phyloP scores from a whole-genome alignment of 2,329 filamentous ascomycete species.

The Hymenoscyphus occultus region DNA sequence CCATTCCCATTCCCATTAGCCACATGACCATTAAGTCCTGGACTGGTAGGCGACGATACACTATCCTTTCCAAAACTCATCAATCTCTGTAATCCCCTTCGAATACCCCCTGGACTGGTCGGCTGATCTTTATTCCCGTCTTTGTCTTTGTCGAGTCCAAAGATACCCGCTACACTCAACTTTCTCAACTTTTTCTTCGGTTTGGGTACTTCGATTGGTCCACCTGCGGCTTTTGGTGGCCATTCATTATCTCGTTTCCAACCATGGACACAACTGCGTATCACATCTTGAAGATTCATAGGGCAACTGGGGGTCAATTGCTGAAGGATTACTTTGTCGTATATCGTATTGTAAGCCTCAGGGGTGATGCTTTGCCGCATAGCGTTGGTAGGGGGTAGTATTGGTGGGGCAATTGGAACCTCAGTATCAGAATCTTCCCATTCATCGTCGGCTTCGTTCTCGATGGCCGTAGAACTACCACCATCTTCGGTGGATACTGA shows the following conservation, averaged over 20 bases:
- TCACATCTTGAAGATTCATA: constrained; percentile 81
- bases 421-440: constrained; percentile 31
- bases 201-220: constrained; percentile 40
- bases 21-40: neutral
- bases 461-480: constrained; percentile 25
- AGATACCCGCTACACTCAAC: constrained; percentile 31
- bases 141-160: constrained; percentile 25
- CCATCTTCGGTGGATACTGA: constrained; percentile 37
- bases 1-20: neutral
- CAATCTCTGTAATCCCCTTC: constrained; percentile 27
- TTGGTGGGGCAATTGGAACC: constrained; percentile 68
- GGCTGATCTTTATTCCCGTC: constrained; percentile 7
- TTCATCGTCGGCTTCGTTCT: constrained; percentile 26
- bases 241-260: constrained; percentile 95
- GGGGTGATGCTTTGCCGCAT: constrained; percentile 76
- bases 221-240: constrained; percentile 61
- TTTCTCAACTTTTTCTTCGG: constrained; percentile 28
- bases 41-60: neutral
- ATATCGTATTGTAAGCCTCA: constrained; percentile 74
- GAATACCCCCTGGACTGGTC: constrained; percentile 14
- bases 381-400: constrained; percentile 70
- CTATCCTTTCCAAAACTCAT: constrained; percentile 21
- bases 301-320: constrained; percentile 80
- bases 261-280: constrained; percentile 76
- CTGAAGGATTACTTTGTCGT: constrained; percentile 82